Evolutionary conservation across 2,329 filamentous ascomycete species (phyloP).

Genomic region (Fusarium irregulare): DNA sequence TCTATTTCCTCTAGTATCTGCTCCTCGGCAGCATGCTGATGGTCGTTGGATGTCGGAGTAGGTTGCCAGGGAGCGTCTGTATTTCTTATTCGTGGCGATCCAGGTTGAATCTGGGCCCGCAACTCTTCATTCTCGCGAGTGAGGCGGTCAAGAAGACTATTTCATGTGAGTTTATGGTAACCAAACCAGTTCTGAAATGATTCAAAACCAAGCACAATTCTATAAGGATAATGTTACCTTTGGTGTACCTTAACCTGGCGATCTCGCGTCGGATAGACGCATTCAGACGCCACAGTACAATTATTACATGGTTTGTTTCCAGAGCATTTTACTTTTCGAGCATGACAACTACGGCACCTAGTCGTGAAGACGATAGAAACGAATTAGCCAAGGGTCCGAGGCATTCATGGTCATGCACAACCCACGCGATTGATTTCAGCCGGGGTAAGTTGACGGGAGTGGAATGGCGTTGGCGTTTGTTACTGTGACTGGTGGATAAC

Average conservation of each 20-base stretch:
- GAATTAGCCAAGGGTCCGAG: not conserved
- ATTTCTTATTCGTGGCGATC: not conserved
- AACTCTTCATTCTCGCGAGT: not conserved
- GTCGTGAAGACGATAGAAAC: not conserved
- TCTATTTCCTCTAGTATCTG: not conserved
- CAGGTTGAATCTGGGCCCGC: not conserved
- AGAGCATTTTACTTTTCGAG: not conserved
- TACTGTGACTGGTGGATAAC: no score
- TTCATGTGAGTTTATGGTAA: not conserved
- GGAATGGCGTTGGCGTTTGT: not conserved
- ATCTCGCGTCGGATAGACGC: not conserved
- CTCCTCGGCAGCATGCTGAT: not conserved
- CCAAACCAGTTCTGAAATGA: not conserved
- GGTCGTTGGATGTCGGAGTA: not conserved
- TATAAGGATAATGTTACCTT: not conserved
- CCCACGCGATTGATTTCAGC: not conserved
- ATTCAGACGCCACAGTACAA: not conserved
- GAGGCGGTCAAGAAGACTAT: not conserved
- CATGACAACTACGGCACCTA: not conserved
- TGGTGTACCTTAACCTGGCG: not conserved
- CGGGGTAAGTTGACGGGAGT: not conserved
- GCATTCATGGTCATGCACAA: not conserved
- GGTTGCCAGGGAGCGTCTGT: not conserved
- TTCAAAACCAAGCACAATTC: not conserved
- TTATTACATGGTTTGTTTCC: not conserved